A percentile compares a stretch with the other conserved stretches of the same genome.
Evolutionary conservation across 2,329 filamentous ascomycete species (phyloP).

Genomic region (Epicoccum nigrum): DNA sequence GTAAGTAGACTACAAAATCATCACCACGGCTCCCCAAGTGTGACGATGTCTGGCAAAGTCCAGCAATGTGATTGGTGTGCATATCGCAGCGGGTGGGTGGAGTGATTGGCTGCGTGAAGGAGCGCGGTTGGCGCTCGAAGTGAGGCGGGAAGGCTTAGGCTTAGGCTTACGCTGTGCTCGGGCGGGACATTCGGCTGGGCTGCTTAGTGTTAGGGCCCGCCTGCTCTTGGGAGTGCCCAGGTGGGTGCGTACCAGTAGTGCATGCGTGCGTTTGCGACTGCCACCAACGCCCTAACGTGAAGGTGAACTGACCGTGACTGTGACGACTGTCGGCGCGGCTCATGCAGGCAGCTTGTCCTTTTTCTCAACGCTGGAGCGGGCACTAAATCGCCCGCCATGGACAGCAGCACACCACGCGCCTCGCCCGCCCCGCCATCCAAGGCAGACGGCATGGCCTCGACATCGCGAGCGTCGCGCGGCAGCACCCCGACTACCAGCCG

Average conservation of each 20-base stretch:
- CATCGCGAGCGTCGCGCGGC: constrained; percentile 31
- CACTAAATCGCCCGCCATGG: constrained; percentile 34
- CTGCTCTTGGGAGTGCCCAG: too few relatives aligned
- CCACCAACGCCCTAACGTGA: constrained; percentile 21
- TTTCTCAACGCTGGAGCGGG: constrained; percentile 21
- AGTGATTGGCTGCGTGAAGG: constrained; percentile 10
- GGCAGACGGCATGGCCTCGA: constrained; percentile 37
- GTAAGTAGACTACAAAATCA: background rate
- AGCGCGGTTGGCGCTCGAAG: constrained; percentile 11
- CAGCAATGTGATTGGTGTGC: constrained; percentile 16
- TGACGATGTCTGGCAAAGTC: background rate
- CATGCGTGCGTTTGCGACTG: constrained; percentile 20
- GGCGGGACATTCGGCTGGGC: too few relatives aligned
- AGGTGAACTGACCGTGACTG: constrained; percentile 20
- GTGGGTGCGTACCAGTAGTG: too few relatives aligned
- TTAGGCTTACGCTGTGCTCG: too few relatives aligned
- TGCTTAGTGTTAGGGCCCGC: too few relatives aligned
- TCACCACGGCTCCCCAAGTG: background rate
- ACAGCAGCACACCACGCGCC: constrained; percentile 26
- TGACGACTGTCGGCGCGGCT: constrained; percentile 22
- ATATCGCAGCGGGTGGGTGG: background rate
- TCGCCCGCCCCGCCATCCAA: constrained; percentile 42
- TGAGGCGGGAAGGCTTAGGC: constrained; percentile 15
- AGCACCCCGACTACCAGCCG: constrained; percentile 37
- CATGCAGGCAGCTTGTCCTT: constrained; percentile 28